Evolutionary conservation across 1,284 basidiomycete genomes (phyloP), one percentile per base, ranked within the genome.

Genomic region (Microbotryum intermedium): DNA sequence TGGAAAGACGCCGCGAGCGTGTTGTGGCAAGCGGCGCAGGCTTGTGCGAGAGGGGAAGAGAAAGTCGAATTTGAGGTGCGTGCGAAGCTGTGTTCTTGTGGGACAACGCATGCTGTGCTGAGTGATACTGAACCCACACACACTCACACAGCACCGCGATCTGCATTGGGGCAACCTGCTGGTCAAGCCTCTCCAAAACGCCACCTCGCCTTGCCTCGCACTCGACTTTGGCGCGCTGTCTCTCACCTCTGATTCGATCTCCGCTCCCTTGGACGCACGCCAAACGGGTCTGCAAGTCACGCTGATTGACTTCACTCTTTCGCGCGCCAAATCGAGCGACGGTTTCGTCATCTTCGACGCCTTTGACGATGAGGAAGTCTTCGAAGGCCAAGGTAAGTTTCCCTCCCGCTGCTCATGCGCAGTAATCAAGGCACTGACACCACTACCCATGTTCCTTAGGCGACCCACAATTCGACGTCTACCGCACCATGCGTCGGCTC

Each of bases 131-230:
- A n/a, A n/a, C n/a, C n/a, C n/a, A n/a, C 58, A 21, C 34, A 18
- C 13, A 50, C 16, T 23, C 16, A 26, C 46, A 34, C 72, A 95
- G 89, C 95, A 98, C 75, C 90, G 94, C 21, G 94, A 98, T 74
- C 80, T 98, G 42, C 94, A 98, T 72, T 91, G 91, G 84, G 94
- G 94, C n/a, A 95, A 98, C 74, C 87, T 98, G 53, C 81, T 98
- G 11, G 83, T 98, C 51, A 84, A 83, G 68, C 79, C 81, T 58
- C 16, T 9, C 16, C 50, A 79, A 4, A n/a, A 59, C 16, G 7
- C 20, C 29, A 53, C 1, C 16, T 42, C 18, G 72, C 78, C n/a
- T 58, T 16, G 21, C 44, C 50, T 21, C 34, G 20, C 49, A 29
- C 55, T 29, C 49, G 45, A 5, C 30, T 45, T 4, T 29, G 30